Evolutionary conservation across 2,329 filamentous ascomycete genomes (phyloP).

Genomic region (Stemphylium lycopersici): DNA sequence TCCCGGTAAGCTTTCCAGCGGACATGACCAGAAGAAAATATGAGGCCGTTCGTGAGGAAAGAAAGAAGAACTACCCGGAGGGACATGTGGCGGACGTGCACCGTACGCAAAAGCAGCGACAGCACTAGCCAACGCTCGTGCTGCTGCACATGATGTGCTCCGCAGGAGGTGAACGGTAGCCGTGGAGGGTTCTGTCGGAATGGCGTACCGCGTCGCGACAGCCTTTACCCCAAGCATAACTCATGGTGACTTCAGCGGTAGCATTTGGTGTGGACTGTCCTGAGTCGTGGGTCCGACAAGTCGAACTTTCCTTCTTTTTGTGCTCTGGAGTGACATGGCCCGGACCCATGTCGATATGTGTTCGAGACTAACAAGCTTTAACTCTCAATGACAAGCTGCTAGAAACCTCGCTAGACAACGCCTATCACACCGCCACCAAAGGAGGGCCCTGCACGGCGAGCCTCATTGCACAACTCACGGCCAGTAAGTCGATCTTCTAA

Average conservation of each 20-base stretch:
- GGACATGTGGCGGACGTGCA: neutral
- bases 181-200: slow-evolving; percentile 19
- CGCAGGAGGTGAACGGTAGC: slow-evolving; percentile 21
- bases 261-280: slow-evolving; percentile 9
- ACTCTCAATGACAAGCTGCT: slow-evolving; percentile 23
- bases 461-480: slow-evolving; percentile 18
- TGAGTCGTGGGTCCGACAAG: slow-evolving; percentile 15
- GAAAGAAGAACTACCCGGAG: neutral
- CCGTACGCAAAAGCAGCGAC: slow-evolving; percentile 31
- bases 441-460: slow-evolving; percentile 16
- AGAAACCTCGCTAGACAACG: slow-evolving; percentile 8
- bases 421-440: slow-evolving; percentile 30
- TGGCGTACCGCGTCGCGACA: slow-evolving; percentile 26
- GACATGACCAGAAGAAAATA: slow-evolving; percentile 13
- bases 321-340: slow-evolving; percentile 25
- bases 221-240: slow-evolving; percentile 8
- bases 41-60: slow-evolving; percentile 15
- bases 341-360: slow-evolving; percentile 25
- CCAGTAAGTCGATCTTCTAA: slow-evolving; percentile 20
- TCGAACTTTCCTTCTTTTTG: slow-evolving; percentile 6
- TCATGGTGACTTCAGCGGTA: slow-evolving; percentile 16
- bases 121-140: slow-evolving; percentile 22
- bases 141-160: slow-evolving; percentile 25
- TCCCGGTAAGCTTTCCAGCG: slow-evolving; percentile 27
- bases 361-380: slow-evolving; percentile 11